Evolutionary conservation across 768 basidiomycete genomes (phyloP).

Genomic region (Collybiopsis luxurians): DNA sequence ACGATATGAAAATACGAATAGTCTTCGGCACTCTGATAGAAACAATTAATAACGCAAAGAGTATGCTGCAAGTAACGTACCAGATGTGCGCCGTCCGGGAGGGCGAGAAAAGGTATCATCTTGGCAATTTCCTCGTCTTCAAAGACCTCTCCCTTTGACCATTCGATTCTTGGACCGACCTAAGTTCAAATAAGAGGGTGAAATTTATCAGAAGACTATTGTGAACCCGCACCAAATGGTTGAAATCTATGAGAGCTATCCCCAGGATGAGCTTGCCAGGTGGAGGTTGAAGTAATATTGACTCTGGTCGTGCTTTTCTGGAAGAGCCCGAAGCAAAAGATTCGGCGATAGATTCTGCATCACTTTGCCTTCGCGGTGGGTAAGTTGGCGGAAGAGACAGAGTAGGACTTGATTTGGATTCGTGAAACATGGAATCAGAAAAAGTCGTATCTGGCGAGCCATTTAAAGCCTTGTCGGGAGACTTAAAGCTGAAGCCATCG

Average conservation of each 20-base stretch:
- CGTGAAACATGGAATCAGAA: constrained; percentile 45
- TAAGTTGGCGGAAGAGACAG: constrained; percentile 43
- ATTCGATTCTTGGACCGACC: constrained; percentile 93
- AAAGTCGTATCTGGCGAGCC: constrained; percentile 53
- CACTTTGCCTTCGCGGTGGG: constrained; percentile 45
- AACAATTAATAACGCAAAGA: constrained; percentile 10
- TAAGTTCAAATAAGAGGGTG: constrained; percentile 27
- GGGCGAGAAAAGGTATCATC: constrained; percentile 90
- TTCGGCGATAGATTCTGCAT: constrained; percentile 38
- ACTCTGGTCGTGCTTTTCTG: constrained; percentile 76
- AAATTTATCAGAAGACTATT: constrained; percentile 10
- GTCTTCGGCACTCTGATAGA: constrained; percentile 83
- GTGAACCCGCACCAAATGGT: constrained; percentile 70
- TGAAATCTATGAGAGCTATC: constrained; percentile 92
- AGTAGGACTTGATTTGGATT: constrained; percentile 28
- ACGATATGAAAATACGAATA: constrained; percentile 96
- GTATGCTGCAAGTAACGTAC: constrained; percentile 41
- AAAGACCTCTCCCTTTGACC: constrained; percentile 73
- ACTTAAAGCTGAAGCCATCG: constrained; percentile 51
- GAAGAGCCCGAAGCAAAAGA: constrained; percentile 68
- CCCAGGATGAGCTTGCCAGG: constrained; percentile 72
- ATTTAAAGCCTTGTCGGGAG: constrained; percentile 32
- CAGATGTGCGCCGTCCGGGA: constrained; percentile 96
- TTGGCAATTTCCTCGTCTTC: constrained; percentile 83
- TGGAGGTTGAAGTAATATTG: constrained; percentile 61